Evolutionary conservation across 768 basidiomycete genomes (phyloP), one percentile per base, ranked within the genome.

Genomic region (Nevesoporus exiguus): DNA sequence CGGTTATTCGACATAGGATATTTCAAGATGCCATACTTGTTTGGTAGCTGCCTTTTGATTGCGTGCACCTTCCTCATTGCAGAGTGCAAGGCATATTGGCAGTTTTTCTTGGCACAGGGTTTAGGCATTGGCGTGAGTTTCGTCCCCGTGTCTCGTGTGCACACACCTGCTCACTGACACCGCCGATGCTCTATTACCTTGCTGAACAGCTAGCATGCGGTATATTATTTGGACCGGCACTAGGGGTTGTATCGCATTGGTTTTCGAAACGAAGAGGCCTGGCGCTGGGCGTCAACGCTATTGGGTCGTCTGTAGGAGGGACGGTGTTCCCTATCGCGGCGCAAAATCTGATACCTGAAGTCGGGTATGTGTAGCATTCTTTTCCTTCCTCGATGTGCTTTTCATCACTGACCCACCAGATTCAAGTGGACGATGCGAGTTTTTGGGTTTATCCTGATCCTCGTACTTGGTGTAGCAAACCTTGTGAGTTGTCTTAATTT

Each of bases 401-500:
- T 17, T 47, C 19, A 42, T 55, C 14, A 4, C 37, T 7, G 5
- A n/a, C 27, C 15, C 9, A 6, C 15, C 39, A 90, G 88, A n/a
- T 91, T 90, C 66, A 73, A 74, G 57, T 91, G 88, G 89, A 87
- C 88, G 0, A 81, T 87, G 77, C 77, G 89, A 13, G 79, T 85
- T 30, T 69, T 89, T 40, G 88, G 81, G 2, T 82, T 89, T 56
- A 79, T 88, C 9, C 65, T 88, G 0, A 56, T 86, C 1, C 56
- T 76, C 14, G 64, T 77, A 1, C 73, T 89, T 4, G 77, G 77
- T 2, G 63, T 79, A 13, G 76, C 80, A 14, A 88, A 85, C 66
- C 52, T 88, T 44, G 77, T 80, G 50, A 56, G 68, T 57, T 22
- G 17, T 60, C 67, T 3, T 0, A 13, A 0, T 4, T n/a, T 5